Conservation (phyloP, 208 protist species). For the Angomonas desouzai region DNA sequence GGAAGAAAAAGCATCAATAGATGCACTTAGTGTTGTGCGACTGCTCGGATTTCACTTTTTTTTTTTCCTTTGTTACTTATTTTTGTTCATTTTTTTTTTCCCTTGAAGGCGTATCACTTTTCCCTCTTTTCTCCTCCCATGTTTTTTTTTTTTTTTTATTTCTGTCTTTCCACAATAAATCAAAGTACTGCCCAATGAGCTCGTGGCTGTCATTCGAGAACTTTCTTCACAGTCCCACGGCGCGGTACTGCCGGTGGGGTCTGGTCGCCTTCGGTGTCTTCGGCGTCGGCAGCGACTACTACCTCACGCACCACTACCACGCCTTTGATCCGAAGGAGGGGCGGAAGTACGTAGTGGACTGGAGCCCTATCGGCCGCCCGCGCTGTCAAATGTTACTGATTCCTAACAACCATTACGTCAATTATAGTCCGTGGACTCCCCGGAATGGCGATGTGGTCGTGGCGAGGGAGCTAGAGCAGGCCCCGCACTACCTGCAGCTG, state of each 20-base stretch:
- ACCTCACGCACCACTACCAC: slow-evolving; percentile 73
- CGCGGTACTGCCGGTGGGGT: slow-evolving; percentile 58
- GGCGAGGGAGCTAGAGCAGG: slow-evolving; percentile 55
- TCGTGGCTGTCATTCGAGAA: slow-evolving; percentile 76
- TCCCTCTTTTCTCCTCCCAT: slow-evolving; percentile 4
- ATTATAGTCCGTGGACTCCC: slow-evolving; percentile 85
- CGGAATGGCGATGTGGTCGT: slow-evolving; percentile 78
- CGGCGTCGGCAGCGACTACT: slow-evolving; percentile 81
- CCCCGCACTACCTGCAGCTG: slow-evolving; percentile 76
- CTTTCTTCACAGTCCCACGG: slow-evolving; percentile 54
- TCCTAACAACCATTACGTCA: slow-evolving; percentile 76
- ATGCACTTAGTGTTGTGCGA: too few species aligned
- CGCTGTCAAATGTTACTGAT: slow-evolving; percentile 71
- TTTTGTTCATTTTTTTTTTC: slow-evolving; percentile 11
- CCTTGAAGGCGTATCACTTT: not conserved
- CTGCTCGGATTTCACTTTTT: too few species aligned
- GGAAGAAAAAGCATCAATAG: slow-evolving; percentile 19
- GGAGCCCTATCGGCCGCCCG: slow-evolving; percentile 67
- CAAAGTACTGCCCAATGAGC: slow-evolving; percentile 40
- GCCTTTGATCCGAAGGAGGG: slow-evolving; percentile 68
- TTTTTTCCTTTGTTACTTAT: not conserved
- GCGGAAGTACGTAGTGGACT: slow-evolving; percentile 63
- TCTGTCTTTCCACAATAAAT: too few species aligned
- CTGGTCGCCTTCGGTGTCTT: slow-evolving; percentile 47
- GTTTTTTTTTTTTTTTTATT: slow-evolving; percentile 15